A percentile compares a stretch with the other conserved stretches of the same genome.
Conservation (phyloP, 2,329 filamentous ascomycete species). For the Talaromyces sp. region DNA sequence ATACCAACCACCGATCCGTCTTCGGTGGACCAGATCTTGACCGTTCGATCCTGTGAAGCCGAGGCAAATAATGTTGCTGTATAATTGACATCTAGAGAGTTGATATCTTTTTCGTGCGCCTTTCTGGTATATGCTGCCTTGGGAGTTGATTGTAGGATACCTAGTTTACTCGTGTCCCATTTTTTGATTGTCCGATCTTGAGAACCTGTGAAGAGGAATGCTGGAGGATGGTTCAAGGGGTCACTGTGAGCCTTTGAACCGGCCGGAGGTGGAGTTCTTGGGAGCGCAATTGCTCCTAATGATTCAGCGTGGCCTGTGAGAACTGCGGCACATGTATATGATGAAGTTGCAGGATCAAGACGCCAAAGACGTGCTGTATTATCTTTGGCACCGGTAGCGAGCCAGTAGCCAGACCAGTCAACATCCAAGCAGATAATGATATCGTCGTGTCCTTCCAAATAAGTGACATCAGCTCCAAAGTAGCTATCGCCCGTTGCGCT, state of each 20-base stretch:
- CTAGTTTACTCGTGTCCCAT: slow-evolving; percentile 73
- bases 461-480: slow-evolving; percentile 84
- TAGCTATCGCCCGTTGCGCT: slow-evolving; percentile 50
- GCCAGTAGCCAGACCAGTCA: slow-evolving; percentile 96
- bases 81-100: slow-evolving; percentile 80
- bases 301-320: slow-evolving; percentile 95
- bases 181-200: slow-evolving; percentile 94
- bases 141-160: slow-evolving; percentile 47
- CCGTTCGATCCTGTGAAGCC: slow-evolving; percentile 91
- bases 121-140: slow-evolving; percentile 81
- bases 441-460: slow-evolving; percentile 87
- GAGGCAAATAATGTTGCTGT: slow-evolving; percentile 82
- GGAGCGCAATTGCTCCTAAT: slow-evolving; percentile 81
- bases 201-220: slow-evolving; percentile 85
- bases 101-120: slow-evolving; percentile 98
- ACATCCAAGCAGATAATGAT: slow-evolving; percentile 93
- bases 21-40: slow-evolving; percentile 92
- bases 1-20: slow-evolving; percentile 91
- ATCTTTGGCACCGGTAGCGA: slow-evolving; percentile 94
- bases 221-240: slow-evolving; percentile 75
- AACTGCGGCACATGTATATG: slow-evolving; percentile 74
- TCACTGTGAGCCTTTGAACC: slow-evolving; percentile 69
- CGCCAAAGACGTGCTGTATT: slow-evolving; percentile 91
- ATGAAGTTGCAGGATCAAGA: slow-evolving; percentile 71
- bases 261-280: slow-evolving; percentile 65